These are phyloP conservation scores for Graphilbum fragrans DNA, from an alignment of 2,329 filamentous ascomycete genomes.

Conservation along the genomic window DNA sequence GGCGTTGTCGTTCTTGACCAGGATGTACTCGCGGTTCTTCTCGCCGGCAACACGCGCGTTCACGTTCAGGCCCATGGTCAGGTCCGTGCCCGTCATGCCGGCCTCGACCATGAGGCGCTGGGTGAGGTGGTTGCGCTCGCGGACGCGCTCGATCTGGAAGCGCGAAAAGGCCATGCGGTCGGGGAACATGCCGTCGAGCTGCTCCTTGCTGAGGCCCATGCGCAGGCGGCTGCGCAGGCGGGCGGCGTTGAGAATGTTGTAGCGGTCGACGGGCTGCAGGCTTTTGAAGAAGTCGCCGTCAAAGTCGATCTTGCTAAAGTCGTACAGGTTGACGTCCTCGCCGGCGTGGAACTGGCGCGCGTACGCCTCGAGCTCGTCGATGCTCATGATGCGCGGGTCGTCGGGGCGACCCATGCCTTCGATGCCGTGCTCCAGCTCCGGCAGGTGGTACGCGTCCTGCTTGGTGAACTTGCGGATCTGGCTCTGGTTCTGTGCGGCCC, in stretches of 20 bases:
- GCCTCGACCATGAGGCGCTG: slow-evolving; percentile 91
- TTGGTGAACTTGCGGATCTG: slow-evolving; percentile 72
- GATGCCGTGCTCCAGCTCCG: slow-evolving; percentile 68
- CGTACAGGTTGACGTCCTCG: slow-evolving; percentile 83
- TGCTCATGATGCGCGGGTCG: slow-evolving; percentile 91
- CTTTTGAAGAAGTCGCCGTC: slow-evolving; percentile 92
- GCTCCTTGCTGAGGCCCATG: slow-evolving; percentile 95
- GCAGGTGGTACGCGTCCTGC: slow-evolving; percentile 90
- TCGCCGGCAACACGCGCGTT: slow-evolving; percentile 69
- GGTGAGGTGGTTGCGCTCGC: slow-evolving; percentile 85
- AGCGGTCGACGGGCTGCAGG: slow-evolving; percentile 77
- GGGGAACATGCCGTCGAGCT: slow-evolving; percentile 92
- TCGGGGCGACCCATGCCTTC: slow-evolving; percentile 80
- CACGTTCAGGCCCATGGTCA: slow-evolving; percentile 51
- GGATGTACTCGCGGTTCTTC: slow-evolving; percentile 82
- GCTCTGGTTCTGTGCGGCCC: slow-evolving; percentile 54
- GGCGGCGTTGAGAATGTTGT: slow-evolving; percentile 95
- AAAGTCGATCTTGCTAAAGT: slow-evolving; percentile 98
- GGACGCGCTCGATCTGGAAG: slow-evolving; percentile 92
- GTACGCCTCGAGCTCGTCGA: slow-evolving; percentile 89
- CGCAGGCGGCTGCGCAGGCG: slow-evolving; percentile 74
- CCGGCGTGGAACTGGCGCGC: slow-evolving; percentile 84
- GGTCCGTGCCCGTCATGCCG: slow-evolving; percentile 70
- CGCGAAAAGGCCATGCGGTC: slow-evolving; percentile 93
- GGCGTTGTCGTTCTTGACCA: slow-evolving; percentile 89